Evolutionary conservation across 371 early-diverging fungal species (phyloP), one percentile per base, ranked within the genome.

Genomic region (Actinomortierella ambigua): DNA sequence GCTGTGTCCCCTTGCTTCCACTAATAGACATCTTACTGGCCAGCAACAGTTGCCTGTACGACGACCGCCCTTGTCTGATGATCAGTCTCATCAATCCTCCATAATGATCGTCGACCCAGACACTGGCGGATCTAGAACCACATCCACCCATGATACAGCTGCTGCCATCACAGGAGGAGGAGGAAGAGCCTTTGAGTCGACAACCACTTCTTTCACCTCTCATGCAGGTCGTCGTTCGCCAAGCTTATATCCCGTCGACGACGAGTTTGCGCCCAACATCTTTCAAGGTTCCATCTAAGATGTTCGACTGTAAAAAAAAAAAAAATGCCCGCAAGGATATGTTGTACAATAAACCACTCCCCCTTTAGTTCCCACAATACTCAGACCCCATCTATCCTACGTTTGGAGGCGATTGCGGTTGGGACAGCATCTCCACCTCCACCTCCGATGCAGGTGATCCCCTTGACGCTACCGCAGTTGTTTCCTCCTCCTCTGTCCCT

Each of bases 1-100:
- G n/a, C n/a, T n/a, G n/a, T 44, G n/a, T 44, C 6, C 44, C 44
- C 2, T 9, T 41, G 42, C 39, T 51, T 9, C 26, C 51, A 17
- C 20, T 27, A 15, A 5, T 50, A 71, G 73, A 14, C 73, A 71
- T 44, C 50, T 71, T 8, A 71, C 73, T 56, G 73, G 73, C 34
- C 63, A 65, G 43, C 66, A 66, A 2, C 73, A 71, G 26, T 63
- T 56, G 4, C 53, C 46, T 7, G 57, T 61, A 29, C 59, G 59
- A 11, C 51, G 55, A 18, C 46, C 73, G 0, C 65, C 71, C 0
- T 48, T 24, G 48, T 18, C 24, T 15, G 22, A 48, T 18, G 11
- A 20, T 20, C 48, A 17, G 9, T 11, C 15, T 24, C 22, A 22
- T 22, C 48, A 20, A 1, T 48, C 18, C 9, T 52, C 15, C 55